Conservation (phyloP, 2,329 filamentous ascomycete genomes). For the Fonsecaea pedrosoi region DNA sequence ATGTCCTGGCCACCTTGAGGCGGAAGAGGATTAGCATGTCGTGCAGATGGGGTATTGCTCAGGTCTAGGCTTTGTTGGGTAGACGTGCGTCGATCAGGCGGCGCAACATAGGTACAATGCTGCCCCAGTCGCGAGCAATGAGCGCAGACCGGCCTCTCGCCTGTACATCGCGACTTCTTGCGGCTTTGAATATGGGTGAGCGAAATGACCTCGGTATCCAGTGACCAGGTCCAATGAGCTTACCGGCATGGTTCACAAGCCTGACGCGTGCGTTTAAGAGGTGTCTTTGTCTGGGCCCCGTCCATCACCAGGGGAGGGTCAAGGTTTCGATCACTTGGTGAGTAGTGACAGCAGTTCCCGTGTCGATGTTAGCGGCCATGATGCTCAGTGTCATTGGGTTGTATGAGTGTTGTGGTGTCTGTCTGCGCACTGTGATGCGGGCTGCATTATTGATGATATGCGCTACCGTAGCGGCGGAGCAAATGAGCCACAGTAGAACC, state of each 20-base stretch:
- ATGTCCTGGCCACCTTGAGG: conserved; percentile 7
- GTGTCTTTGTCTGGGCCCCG: not conserved
- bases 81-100: conserved; percentile 7
- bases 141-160: conserved; percentile 45
- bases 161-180: conserved; percentile 46
- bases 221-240: conserved; percentile 11
- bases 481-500: not conserved
- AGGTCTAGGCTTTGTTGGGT: conserved; percentile 2
- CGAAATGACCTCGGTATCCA: not conserved
- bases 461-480: not conserved
- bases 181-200: conserved; percentile 35
- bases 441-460: not conserved
- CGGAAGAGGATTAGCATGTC: not conserved
- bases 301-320: not conserved
- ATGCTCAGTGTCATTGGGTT: not conserved
- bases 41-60: not conserved
- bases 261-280: conserved; percentile 33
- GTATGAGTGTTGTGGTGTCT: not conserved
- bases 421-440: not conserved
- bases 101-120: conserved; percentile 41
- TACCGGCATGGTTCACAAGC: conserved; percentile 47
- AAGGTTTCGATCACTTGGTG: not conserved
- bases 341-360: not conserved
- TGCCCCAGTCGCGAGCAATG: conserved; percentile 45
- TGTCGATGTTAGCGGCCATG: not conserved